These are phyloP conservation scores for Aspergillus panamensis DNA, from an alignment of 495 filamentous ascomycete genomes.

Conservation along the genomic window DNA sequence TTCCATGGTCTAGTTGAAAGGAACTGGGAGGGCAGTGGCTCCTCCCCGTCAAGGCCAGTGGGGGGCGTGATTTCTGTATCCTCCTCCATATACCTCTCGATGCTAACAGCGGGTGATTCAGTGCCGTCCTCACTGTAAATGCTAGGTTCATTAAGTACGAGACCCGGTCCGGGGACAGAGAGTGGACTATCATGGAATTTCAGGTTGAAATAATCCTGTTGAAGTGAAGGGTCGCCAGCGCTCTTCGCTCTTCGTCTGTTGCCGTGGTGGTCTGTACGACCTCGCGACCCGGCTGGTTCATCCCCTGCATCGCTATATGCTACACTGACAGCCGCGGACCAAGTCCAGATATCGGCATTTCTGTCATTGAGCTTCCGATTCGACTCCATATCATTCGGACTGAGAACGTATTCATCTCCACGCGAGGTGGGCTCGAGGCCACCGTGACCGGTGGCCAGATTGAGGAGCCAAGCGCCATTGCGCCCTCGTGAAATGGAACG, in stretches of 20 bases:
- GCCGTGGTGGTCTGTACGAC: conserved; percentile 20
- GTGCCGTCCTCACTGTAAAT: conserved; percentile 38
- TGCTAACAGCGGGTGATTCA: conserved; percentile 32
- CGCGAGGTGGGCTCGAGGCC: conserved; percentile 43
- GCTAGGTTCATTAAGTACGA: conserved; percentile 45
- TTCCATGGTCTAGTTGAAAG: conserved; percentile 43
- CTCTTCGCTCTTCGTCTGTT: conserved; percentile 45
- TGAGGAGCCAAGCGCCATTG: conserved; percentile 35
- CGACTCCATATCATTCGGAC: conserved; percentile 44
- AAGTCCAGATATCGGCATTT: conserved; percentile 43
- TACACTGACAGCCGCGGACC: conserved; percentile 42
- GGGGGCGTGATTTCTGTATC: conserved; percentile 28
- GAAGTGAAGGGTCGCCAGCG: conserved; percentile 41
- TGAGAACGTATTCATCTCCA: conserved; percentile 38
- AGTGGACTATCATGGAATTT: conserved; percentile 22
- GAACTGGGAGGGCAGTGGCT: conserved; percentile 30
- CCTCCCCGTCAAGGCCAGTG: conserved; percentile 25
- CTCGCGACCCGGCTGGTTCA: conserved; percentile 23
- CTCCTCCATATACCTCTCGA: conserved; percentile 26
- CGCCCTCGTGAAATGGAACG: conserved; percentile 26
- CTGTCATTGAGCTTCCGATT: conserved; percentile 40
- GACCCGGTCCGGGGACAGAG: conserved; percentile 44
- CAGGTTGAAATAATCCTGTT: conserved; percentile 43
- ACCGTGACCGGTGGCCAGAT: conserved; percentile 28
- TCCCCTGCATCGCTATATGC: conserved; percentile 42